These are phyloP conservation scores for Corylus americana DNA, from an alignment of 306 rosid species.

Conservation along the genomic window DNA sequence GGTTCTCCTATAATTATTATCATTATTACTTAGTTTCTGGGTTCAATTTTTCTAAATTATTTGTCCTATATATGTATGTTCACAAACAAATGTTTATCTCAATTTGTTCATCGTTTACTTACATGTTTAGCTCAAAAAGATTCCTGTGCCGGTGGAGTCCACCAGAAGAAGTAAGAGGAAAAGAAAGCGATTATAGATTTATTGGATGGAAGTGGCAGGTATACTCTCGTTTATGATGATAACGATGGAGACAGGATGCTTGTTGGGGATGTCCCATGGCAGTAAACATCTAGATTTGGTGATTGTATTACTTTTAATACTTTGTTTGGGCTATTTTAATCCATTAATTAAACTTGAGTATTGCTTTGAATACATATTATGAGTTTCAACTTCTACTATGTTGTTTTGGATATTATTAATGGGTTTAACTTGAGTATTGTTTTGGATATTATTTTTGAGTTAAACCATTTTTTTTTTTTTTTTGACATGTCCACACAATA, in stretches of 20 bases:
- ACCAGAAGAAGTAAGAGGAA: conserved; percentile 53
- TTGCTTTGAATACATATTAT: no score
- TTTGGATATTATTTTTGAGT: no score
- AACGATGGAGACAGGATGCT: conserved; percentile 93
- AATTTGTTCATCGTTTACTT: conserved; percentile 13
- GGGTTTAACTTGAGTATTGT: no score
- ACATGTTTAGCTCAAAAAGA: conserved; percentile 64
- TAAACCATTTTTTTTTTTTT: no score
- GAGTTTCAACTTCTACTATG: no score
- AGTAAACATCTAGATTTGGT: conserved; percentile 57
- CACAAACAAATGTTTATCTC: conserved; percentile 19
- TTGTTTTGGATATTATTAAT: no score
- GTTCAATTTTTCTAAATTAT: background rate
- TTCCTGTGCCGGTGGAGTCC: conserved; percentile 57
- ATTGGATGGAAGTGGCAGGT: conserved; percentile 86
- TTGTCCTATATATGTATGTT: background rate
- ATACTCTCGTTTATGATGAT: conserved; percentile 87
- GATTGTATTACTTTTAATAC: no score
- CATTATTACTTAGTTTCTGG: background rate
- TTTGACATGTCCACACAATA: no score
- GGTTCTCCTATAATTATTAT: background rate
- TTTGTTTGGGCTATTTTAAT: no score
- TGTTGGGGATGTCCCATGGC: conserved; percentile 98
- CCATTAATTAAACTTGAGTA: no score
- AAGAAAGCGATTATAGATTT: conserved; percentile 56